Conservation (phyloP, 2,329 filamentous ascomycete species). For the Beauveria pseudobassiana region DNA sequence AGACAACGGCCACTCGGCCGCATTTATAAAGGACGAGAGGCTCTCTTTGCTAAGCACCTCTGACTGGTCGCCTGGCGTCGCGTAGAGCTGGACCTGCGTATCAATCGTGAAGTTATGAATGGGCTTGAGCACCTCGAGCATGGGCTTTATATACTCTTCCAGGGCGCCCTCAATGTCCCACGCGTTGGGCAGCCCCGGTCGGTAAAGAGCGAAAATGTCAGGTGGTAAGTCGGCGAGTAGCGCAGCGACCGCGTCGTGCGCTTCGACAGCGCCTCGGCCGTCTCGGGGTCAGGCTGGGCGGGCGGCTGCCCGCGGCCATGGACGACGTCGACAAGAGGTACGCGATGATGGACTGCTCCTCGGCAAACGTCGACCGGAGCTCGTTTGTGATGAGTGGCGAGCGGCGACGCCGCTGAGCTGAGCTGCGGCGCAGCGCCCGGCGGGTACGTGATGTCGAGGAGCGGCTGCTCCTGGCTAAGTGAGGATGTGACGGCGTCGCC, state of each 20-base stretch:
- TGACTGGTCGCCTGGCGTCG: conserved; percentile 56
- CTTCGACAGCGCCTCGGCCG: conserved; percentile 51
- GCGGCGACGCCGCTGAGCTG: conserved; percentile 61
- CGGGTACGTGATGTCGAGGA: conserved; percentile 72
- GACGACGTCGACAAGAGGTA: conserved; percentile 59
- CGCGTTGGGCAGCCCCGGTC: conserved; percentile 69
- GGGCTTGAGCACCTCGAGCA: conserved; percentile 68
- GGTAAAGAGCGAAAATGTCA: conserved; percentile 93
- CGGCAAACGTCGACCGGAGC: conserved; percentile 69
- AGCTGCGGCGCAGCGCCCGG: conserved; percentile 59
- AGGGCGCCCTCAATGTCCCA: conserved; percentile 89
- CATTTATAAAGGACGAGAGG: conserved; percentile 90
- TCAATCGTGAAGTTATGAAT: conserved; percentile 96
- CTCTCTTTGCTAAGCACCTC: conserved; percentile 73
- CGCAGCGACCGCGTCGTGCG: conserved; percentile 81
- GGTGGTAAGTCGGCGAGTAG: conserved; percentile 87
- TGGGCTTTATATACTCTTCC: conserved; percentile 70
- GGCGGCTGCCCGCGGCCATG: conserved; percentile 39
- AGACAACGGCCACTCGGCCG: conserved; percentile 92
- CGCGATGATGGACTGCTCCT: conserved; percentile 82
- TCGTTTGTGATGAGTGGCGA: conserved; percentile 70
- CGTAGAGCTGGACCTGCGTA: conserved; percentile 92
- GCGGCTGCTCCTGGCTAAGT: conserved; percentile 61
- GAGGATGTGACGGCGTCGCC: conserved; percentile 53
- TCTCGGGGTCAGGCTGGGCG: conserved; percentile 41